Evolutionary conservation across 495 filamentous ascomycete species (phyloP), one percentile per base, ranked within the genome.

Genomic region (Neurospora sp.): DNA sequence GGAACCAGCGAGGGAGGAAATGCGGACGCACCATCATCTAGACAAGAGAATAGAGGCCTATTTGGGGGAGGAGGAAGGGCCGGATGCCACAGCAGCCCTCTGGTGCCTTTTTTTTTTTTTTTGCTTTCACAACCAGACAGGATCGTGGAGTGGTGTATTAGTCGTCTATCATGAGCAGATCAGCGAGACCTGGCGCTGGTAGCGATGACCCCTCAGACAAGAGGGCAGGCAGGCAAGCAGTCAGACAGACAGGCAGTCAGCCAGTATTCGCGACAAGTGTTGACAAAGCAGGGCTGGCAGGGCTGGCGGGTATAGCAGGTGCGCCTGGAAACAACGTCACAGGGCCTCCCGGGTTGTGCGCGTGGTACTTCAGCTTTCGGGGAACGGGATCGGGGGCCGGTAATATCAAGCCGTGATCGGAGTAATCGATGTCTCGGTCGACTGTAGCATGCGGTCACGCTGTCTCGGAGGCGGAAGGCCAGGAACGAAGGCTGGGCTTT

Each of bases 131-230:
- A 71, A 42, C 71, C 70, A 74, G 71, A 73, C 42, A 76, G 71
- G 69, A 60, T 66, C 72, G 62, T 71, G 72, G 69, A 62, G 71
- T 69, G 39, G n/a, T 70, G 69, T 75, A 73, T 79, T 73, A 75
- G 74, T 49, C 79, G 76, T 77, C 72, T 82, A 82, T 79, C 84
- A 86, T 84, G 80, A 78, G 78, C 76, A 71, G 72, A 72, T 35
- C 69, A 70, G 73, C 42, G 70, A 74, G 69, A 60, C 74, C 16
- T 16, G 23, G 14, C 31, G 35, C 14, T 14, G 39, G 18, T 14
- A 20, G 27, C n/a, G n/a, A 44, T 72, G 40, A n/a, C 70, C 10
- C 37, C 39, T 49, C 37, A 62, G 2, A 3, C 18, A 46, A 46
- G 14, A 72, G 39, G 27, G 6, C 7, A 46, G 27, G n/a, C 40